Evolutionary conservation across 306 rosid species (phyloP).

Genomic region (Morella rubra): DNA sequence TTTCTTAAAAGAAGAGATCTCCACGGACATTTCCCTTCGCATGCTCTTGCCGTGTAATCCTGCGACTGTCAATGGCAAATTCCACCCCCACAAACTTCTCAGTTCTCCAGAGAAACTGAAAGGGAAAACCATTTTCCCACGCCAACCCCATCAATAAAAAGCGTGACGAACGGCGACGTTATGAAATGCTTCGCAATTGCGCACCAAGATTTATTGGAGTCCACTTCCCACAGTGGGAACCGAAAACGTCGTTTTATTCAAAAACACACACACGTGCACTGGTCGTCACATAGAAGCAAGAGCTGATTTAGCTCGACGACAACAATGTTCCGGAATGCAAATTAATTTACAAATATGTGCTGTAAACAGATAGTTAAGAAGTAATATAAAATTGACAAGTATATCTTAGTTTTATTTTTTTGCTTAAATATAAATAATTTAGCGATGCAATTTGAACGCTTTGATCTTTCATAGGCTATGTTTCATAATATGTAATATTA

Average conservation of each 20-base stretch:
- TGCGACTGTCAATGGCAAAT: no score
- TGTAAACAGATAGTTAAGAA: slow-evolving; percentile 13
- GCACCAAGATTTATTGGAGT: slow-evolving; percentile 23
- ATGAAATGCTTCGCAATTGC: no score
- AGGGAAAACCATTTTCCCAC: no score
- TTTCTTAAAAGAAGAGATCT: slow-evolving; percentile 21
- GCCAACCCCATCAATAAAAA: no score
- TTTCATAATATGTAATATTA: slow-evolving; percentile 43
- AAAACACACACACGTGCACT: slow-evolving; percentile 53
- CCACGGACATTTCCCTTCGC: neutral
- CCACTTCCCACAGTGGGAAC: slow-evolving; percentile 17
- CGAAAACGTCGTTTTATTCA: neutral
- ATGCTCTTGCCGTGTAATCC: no score
- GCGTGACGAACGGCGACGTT: no score
- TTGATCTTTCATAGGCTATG: slow-evolving; percentile 35
- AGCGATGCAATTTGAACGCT: slow-evolving; percentile 26
- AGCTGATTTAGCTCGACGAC: slow-evolving; percentile 13
- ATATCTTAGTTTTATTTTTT: slow-evolving; percentile 7
- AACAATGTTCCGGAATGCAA: neutral
- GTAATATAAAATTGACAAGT: neutral
- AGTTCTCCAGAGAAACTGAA: no score
- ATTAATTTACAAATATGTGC: neutral
- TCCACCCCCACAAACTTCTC: no score
- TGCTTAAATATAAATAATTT: slow-evolving; percentile 2
- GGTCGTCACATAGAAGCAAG: slow-evolving; percentile 10